Percentiles rank a stretch among this genome's conserved stretches.
phyloP scores from a whole-genome alignment of 75 land plant species.

The Cryptomeria japonica region DNA sequence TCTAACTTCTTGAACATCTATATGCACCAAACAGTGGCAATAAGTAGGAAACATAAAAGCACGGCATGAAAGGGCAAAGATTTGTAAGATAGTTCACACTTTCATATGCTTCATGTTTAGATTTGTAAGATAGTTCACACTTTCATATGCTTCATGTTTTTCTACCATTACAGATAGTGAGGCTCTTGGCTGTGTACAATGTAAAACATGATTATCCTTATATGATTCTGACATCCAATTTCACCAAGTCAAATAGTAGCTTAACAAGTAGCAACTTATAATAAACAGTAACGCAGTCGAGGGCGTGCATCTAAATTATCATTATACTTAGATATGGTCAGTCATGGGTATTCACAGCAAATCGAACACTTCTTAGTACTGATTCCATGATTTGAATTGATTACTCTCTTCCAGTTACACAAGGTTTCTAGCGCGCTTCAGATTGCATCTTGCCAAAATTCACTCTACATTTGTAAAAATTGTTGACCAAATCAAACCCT shows the following conservation, averaged over 20 bases:
- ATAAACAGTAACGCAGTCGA: too few relatives aligned
- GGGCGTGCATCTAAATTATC: not conserved
- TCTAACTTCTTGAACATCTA: not conserved
- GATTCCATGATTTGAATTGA: constrained; percentile 7
- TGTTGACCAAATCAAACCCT: not conserved
- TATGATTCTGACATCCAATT: not conserved
- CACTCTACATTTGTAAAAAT: not conserved
- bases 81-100: too few relatives aligned
- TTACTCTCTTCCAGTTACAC: not conserved
- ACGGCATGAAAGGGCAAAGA: not conserved
- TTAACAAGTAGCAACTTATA: not conserved
- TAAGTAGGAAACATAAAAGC: not conserved
- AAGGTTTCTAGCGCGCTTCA: not conserved
- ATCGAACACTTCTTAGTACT: not conserved
- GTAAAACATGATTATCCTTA: not conserved
- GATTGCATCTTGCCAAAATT: constrained; percentile 2
- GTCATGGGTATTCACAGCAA: not conserved
- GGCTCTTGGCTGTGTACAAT: not conserved
- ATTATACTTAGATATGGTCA: not conserved
- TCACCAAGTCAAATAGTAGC: not conserved
- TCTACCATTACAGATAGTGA: not conserved
- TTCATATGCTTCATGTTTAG: not conserved
- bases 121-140: too few relatives aligned
- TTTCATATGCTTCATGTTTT: not conserved
- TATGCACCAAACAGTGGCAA: not conserved